Conservation (phyloP, 306 rosid species). For the Hippophae tibetana region DNA sequence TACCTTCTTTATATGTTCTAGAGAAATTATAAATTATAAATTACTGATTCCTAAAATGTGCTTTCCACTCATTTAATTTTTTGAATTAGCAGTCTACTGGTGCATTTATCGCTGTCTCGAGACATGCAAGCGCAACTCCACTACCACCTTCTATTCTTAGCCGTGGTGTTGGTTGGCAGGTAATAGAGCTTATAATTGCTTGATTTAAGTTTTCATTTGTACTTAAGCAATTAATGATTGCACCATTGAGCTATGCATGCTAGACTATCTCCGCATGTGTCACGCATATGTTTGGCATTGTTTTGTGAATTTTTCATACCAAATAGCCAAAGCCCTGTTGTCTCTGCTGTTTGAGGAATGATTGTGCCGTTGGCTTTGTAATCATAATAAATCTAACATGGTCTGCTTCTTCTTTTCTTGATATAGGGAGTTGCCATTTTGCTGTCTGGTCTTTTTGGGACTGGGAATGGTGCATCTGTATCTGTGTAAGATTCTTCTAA, state of each 20-base stretch:
- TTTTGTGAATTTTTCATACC: background rate
- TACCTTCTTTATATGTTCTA: too few species aligned
- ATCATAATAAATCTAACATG: background rate
- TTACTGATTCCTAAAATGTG: background rate
- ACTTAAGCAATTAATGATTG: background rate
- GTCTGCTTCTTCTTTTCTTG: conserved; percentile 8
- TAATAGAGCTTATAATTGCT: conserved; percentile 11
- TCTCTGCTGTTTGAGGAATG: background rate
- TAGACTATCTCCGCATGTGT: background rate
- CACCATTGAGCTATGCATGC: background rate
- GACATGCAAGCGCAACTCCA: conserved; percentile 92
- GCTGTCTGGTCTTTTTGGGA: conserved; percentile 84
- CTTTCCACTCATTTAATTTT: background rate
- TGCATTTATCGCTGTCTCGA: conserved; percentile 69
- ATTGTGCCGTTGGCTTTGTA: background rate
- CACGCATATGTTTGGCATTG: background rate
- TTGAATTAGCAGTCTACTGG: conserved; percentile 65
- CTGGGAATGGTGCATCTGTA: conserved; percentile 86
- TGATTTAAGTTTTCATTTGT: background rate
- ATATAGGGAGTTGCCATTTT: conserved; percentile 81
- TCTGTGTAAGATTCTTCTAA: conserved; percentile 55
- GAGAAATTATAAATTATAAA: background rate
- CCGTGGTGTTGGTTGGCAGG: conserved; percentile 99
- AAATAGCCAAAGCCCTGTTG: background rate
- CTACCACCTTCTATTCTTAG: conserved; percentile 85